Conservation (phyloP, 345 rosid species). For the Hibiscus mutabilis region DNA sequence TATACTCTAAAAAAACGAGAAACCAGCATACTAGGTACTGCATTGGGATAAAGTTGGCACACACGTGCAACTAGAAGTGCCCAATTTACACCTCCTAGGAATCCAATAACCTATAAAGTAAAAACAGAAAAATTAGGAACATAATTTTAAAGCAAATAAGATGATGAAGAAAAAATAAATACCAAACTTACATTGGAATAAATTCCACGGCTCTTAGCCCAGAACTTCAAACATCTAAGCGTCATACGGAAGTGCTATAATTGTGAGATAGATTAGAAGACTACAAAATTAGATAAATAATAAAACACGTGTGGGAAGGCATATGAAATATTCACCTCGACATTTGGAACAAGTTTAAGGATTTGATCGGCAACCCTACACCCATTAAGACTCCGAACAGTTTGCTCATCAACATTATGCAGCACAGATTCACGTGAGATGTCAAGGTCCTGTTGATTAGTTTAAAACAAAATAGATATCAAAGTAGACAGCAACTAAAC, state of each 20-base stretch:
- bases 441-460: conserved; percentile 64
- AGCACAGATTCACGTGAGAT: conserved; percentile 67
- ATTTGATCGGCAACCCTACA: conserved; percentile 99
- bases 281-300: not conserved
- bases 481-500: conserved; percentile 6
- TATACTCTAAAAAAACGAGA: conserved; percentile 64
- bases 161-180: conserved; percentile 1
- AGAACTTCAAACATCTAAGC: conserved; percentile 57
- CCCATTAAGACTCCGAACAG: conserved; percentile 94
- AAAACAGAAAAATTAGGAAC: not conserved
- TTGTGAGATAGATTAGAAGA: conserved; percentile 17
- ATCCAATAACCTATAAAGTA: conserved; percentile 56
- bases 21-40: conserved; percentile 63
- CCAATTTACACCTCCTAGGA: conserved; percentile 76
- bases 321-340: conserved; percentile 46
- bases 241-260: conserved; percentile 64
- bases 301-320: not conserved
- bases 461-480: conserved; percentile 3
- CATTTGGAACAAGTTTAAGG: conserved; percentile 80
- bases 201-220: conserved; percentile 72
- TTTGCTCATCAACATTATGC: conserved; percentile 74
- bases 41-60: conserved; percentile 78
- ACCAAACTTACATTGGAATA: conserved; percentile 60
- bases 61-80: conserved; percentile 68
- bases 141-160: not conserved